Evolutionary conservation across 371 early-diverging fungal genomes (phyloP).

Genomic region (Syncephalis plumigaleata): DNA sequence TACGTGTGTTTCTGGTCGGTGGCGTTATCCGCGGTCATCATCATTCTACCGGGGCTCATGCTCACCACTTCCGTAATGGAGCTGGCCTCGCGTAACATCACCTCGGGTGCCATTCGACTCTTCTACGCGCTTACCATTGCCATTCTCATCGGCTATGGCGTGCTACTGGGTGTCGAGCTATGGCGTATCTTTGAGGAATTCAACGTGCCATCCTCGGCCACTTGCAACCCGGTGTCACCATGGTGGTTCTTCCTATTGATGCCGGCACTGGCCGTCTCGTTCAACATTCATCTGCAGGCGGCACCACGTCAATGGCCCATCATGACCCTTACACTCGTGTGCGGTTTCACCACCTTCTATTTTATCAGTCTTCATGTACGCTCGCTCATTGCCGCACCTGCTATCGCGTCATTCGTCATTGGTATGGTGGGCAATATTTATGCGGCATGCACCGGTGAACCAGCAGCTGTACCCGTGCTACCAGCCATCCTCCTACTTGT

Average conservation of each 20-base stretch:
- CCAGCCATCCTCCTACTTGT: constrained; percentile 33
- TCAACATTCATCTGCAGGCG: constrained; percentile 12
- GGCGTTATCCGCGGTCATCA: constrained; percentile 23
- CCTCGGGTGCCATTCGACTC: constrained; percentile 46
- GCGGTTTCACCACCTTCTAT: constrained; percentile 12
- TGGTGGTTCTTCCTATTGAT: constrained; percentile 13
- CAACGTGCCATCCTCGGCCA: not conserved
- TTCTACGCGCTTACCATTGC: constrained; percentile 44
- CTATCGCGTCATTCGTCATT: constrained; percentile 30
- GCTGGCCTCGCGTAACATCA: constrained; percentile 45
- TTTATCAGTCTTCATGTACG: constrained; percentile 18
- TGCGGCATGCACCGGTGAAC: constrained; percentile 25
- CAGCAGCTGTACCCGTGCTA: constrained; percentile 33
- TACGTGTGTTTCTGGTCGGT: constrained; percentile 29
- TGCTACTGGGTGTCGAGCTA: constrained; percentile 34
- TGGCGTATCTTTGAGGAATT: constrained; percentile 12
- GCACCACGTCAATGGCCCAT: constrained; percentile 15
- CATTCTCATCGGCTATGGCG: constrained; percentile 40
- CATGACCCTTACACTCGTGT: constrained; percentile 10
- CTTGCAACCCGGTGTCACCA: constrained; percentile 11
- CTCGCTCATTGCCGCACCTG: constrained; percentile 18
- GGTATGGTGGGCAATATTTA: constrained; percentile 31
- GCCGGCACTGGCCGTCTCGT: constrained; percentile 9
- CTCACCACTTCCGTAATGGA: constrained; percentile 48
- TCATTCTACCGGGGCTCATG: constrained; percentile 31